Base-by-base conservation (phyloP, 805 yeast genomes). In the Hanseniaspora meyeri region DNA sequence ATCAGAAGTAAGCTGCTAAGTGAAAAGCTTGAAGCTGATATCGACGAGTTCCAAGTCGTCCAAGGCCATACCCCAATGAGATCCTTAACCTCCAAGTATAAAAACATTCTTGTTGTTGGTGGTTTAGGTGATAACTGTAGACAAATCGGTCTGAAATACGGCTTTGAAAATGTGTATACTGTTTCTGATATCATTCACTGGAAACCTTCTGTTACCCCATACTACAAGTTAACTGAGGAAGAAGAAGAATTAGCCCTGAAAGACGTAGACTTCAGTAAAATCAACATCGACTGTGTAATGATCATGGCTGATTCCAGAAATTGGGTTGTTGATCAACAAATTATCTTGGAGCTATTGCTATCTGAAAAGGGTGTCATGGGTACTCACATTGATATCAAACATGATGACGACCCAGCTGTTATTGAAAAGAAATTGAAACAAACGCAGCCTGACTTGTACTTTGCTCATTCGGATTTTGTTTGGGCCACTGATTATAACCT, bases 41-140 rank as follows among this genome's bases (percentile, higher is more conserved):
- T 88, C 58, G 77, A 83, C 12, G 80, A 81, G 46, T 87, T 81
- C 55, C 96, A 88, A 71, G 85, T 88, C 58, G 85, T 88, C 63
- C 96, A 88, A 70, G 95, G 95, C 59, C 95, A 88, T 69, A 88
- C 96, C 1, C 96, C 96, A 37, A 88, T 88, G 93, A 82, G 80
- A 62, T 95, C 86, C 64, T 74, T 87, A 65, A 85, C 83, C 14
- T 77, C 77, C 34, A 73, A 76, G 16, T 81, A 82, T 68, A 72
- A 83, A 57, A 85, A 84, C 57, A 95, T 88, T 5, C 72, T 88
- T 48, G 95, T 88, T 55, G 88, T 88, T 53, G 96, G 96, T 60
- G 96, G 96, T 61, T 81, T 85, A 29, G 89, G 93, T 47, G 88
- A 87, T 62, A 80, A 82, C 12, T 87, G 95, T 66, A 77, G 93